A percentile compares a stretch with the other conserved stretches of the same genome.
phyloP scores from a whole-genome alignment of 1,284 basidiomycete genomes.

The Coniophora puteana region DNA sequence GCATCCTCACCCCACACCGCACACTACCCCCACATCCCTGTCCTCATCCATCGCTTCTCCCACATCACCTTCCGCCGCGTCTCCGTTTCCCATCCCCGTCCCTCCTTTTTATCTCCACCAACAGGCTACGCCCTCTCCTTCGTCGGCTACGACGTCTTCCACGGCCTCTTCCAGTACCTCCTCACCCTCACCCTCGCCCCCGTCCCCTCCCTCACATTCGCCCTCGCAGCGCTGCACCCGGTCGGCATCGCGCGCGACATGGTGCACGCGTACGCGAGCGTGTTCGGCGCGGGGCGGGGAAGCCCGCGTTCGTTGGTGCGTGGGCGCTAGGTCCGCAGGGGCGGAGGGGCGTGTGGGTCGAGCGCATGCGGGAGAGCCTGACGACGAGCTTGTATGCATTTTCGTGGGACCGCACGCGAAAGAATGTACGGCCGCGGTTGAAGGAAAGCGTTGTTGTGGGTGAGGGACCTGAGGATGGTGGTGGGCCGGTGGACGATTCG shows the following conservation, averaged over 20 bases:
- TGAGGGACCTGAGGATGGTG: too few species aligned
- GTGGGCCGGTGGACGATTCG: too few species aligned
- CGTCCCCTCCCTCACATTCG: slow-evolving; percentile 24
- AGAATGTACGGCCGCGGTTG: slow-evolving; percentile 10
- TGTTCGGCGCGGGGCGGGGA: slow-evolving; percentile 12
- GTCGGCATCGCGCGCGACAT: slow-evolving; percentile 13
- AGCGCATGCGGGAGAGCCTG: slow-evolving; percentile 37
- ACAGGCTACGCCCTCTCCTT: slow-evolving; percentile 30
- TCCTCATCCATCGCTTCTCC: slow-evolving; percentile 29
- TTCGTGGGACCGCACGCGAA: slow-evolving; percentile 17
- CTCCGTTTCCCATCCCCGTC: slow-evolving; percentile 33
- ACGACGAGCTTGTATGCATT: slow-evolving; percentile 35
- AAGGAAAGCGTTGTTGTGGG: too few species aligned
- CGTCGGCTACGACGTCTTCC: slow-evolving; percentile 49
- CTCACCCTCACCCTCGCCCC: slow-evolving; percentile 25
- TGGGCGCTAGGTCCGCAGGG: slow-evolving; percentile 41
- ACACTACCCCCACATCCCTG: slow-evolving; percentile 13
- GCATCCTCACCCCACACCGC: too few species aligned
- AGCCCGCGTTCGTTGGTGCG: slow-evolving; percentile 41
- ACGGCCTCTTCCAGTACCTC: slow-evolving; percentile 47
- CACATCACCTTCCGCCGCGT: slow-evolving; percentile 39
- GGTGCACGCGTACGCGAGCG: background rate
- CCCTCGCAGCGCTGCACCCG: slow-evolving; percentile 27
- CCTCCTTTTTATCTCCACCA: slow-evolving; percentile 4
- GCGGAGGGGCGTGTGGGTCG: slow-evolving; percentile 48